These are phyloP conservation scores for Ziziphus jujuba DNA, from an alignment of 306 rosid species.

Conservation along the genomic window DNA sequence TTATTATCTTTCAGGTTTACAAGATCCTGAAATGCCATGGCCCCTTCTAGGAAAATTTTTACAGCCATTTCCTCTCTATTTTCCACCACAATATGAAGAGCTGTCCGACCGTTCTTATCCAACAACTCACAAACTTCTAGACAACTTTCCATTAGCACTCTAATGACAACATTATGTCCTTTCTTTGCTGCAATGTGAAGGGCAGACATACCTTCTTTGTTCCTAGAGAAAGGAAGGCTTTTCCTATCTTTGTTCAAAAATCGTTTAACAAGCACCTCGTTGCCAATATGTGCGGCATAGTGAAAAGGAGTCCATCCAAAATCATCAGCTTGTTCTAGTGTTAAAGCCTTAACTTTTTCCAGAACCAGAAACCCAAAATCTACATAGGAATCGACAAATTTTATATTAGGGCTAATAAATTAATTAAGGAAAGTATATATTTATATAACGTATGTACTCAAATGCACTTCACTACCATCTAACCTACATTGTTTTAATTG, in stretches of 20 bases:
- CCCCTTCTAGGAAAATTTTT: neutral
- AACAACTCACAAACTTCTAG: constrained; percentile 4
- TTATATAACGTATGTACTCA: too few relatives aligned
- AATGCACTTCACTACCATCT: too few relatives aligned
- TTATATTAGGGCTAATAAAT: too few relatives aligned
- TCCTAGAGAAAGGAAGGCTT: neutral
- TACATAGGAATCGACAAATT: neutral
- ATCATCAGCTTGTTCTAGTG: neutral
- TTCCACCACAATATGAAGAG: constrained; percentile 12
- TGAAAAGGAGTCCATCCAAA: constrained; percentile 18
- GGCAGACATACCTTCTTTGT: constrained; percentile 5
- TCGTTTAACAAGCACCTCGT: neutral
- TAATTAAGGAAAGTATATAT: too few relatives aligned
- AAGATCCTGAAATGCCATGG: neutral
- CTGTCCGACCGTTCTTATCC: neutral
- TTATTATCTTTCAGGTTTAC: constrained; percentile 4
- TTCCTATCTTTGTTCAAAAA: neutral
- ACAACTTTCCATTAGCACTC: neutral
- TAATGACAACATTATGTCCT: neutral
- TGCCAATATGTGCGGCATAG: constrained; percentile 3
- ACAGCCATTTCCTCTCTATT: neutral
- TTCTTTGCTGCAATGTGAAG: constrained; percentile 6
- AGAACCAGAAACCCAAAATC: neutral
- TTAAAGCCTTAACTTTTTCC: neutral
- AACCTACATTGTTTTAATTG: too few relatives aligned